Evolutionary conservation across 2,329 filamentous ascomycete genomes (phyloP).

Genomic region (Cordyceps fumosorosea): DNA sequence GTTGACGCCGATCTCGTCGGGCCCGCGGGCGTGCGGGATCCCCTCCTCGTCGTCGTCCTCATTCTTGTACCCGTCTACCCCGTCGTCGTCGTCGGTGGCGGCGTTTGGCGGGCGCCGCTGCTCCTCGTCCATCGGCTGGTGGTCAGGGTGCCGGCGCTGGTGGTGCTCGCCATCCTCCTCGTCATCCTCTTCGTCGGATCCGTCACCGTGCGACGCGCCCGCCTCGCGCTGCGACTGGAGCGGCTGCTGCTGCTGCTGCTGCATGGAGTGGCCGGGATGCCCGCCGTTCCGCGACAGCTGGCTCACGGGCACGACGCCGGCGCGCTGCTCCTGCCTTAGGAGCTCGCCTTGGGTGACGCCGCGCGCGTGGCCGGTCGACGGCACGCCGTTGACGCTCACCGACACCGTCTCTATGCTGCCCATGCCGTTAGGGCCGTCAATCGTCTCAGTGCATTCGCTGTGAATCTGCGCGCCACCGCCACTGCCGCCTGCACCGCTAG

Average conservation of each 20-base stretch:
- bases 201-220: conserved; percentile 14
- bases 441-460: conserved; percentile 72
- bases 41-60: conserved; percentile 51
- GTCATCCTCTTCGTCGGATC: conserved; percentile 8
- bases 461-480: conserved; percentile 40
- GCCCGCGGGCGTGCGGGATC: conserved; percentile 75
- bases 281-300: conserved; percentile 44
- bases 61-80: background rate
- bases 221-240: conserved; percentile 11
- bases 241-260: background rate
- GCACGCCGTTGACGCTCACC: conserved; percentile 64
- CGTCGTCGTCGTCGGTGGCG: conserved; percentile 21
- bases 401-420: conserved; percentile 77
- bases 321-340: conserved; percentile 77
- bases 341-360: conserved; percentile 79
- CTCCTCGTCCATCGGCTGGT: background rate
- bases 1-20: conserved; percentile 74
- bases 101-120: background rate
- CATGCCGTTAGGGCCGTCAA: conserved; percentile 72
- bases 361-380: conserved; percentile 42
- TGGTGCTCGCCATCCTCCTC: conserved; percentile 13
- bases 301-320: conserved; percentile 66
- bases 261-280: conserved; percentile 14
- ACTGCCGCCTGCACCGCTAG: conserved; percentile 6
- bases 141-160: background rate